Evolutionary conservation across 2,329 filamentous ascomycete genomes (phyloP).

Genomic region (Canariomyces notabilis): DNA sequence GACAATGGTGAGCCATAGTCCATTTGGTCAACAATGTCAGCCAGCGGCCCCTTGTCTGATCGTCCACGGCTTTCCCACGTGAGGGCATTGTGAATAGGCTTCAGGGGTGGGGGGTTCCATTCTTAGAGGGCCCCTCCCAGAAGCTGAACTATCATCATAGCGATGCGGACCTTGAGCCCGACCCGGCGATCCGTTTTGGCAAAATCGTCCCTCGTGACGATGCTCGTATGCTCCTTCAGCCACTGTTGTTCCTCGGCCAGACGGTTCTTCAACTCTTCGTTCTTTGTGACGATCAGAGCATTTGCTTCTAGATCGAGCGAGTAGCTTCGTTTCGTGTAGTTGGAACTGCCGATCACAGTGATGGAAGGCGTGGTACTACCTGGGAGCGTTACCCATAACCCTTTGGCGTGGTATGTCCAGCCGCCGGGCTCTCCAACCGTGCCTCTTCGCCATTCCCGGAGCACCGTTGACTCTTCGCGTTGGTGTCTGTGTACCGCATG

Average conservation of each 20-base stretch:
- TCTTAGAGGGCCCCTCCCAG: conserved; percentile 77
- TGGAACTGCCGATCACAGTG: conserved; percentile 83
- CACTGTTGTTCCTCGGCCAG: conserved; percentile 76
- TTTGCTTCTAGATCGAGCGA: conserved; percentile 87
- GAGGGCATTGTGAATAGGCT: too few relatives aligned
- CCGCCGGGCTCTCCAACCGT: conserved; percentile 74
- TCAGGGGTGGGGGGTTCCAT: too few relatives aligned
- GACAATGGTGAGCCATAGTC: too few relatives aligned
- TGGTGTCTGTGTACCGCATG: conserved; percentile 46
- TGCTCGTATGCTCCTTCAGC: conserved; percentile 68
- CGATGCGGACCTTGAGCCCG: conserved; percentile 74
- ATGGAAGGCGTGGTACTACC: conserved; percentile 63
- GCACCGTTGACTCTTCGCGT: conserved; percentile 53
- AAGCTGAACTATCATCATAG: conserved; percentile 88
- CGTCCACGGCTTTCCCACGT: too few relatives aligned
- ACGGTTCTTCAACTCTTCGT: conserved; percentile 64
- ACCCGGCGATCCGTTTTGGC: conserved; percentile 77
- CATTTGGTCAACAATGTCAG: too few relatives aligned
- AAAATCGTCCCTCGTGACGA: conserved; percentile 72
- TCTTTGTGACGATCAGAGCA: conserved; percentile 74
- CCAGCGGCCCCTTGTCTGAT: too few relatives aligned
- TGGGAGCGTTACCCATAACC: conserved; percentile 79
- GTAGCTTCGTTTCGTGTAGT: conserved; percentile 94
- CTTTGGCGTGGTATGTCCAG: conserved; percentile 98
- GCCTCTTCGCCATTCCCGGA: conserved; percentile 86